Evolutionary conservation across 352 stramenopile species (phyloP).

Genomic region (Globisporangium iwayamae): DNA sequence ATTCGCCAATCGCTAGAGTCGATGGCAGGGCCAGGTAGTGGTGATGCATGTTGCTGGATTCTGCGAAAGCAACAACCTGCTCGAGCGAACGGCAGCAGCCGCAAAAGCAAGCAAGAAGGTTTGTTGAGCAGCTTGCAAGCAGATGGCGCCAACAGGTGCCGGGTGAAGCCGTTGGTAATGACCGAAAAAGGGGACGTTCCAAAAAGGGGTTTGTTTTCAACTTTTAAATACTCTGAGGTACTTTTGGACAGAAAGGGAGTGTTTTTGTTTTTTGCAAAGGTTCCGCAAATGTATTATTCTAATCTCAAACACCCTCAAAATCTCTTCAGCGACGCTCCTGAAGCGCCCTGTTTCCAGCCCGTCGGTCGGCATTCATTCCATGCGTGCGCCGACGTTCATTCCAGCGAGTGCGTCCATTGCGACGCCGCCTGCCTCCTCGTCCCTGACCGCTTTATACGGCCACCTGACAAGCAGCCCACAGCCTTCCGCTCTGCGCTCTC

Average conservation of each 20-base stretch:
- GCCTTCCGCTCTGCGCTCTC: not conserved
- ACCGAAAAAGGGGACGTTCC: not conserved
- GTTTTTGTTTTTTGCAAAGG: too few species aligned
- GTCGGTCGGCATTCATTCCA: not conserved
- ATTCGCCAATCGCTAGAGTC: not conserved
- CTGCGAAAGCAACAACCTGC: not conserved
- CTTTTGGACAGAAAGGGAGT: too few species aligned
- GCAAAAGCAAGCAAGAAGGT: not conserved
- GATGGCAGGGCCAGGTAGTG: not conserved
- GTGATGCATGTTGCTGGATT: not conserved
- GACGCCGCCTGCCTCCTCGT: not conserved
- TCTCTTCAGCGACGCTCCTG: not conserved
- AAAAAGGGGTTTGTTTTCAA: too few species aligned
- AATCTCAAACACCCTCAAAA: not conserved
- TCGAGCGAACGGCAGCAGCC: not conserved
- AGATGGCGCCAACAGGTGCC: conserved; percentile 6
- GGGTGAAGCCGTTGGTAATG: conserved; percentile 11
- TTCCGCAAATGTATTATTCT: not conserved
- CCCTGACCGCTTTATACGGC: not conserved
- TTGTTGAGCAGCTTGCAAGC: not conserved
- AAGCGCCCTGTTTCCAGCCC: not conserved
- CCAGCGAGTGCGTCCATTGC: not conserved
- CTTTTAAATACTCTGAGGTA: too few species aligned
- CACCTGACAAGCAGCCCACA: not conserved
- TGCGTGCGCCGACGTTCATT: not conserved